Conservation (phyloP, 306 rosid species). For the Ceratonia siliqua region DNA sequence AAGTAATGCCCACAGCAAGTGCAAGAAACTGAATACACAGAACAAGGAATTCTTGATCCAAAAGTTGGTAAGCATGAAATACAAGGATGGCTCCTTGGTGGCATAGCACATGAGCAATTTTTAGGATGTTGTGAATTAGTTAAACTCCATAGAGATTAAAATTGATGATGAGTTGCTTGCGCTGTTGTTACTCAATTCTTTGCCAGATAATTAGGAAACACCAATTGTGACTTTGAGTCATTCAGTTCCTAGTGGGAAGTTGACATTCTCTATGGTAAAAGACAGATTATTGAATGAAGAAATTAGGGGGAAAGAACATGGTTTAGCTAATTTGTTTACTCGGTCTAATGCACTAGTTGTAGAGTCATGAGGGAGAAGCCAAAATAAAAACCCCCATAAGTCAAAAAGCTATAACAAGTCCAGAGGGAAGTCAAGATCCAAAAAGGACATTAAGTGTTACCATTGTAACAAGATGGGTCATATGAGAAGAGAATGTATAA, state of each 20-base stretch:
- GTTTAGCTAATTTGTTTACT: not conserved
- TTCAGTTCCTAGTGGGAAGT: not conserved
- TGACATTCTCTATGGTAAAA: not conserved
- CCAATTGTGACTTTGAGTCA: not conserved
- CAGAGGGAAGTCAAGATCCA: not conserved
- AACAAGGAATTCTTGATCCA: not conserved
- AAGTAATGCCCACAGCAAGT: not conserved
- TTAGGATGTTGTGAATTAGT: not conserved
- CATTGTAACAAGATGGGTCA: not conserved
- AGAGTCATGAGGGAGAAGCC: not conserved
- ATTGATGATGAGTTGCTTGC: too few relatives aligned
- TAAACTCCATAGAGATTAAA: not conserved
- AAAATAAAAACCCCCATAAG: not conserved
- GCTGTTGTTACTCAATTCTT: not conserved
- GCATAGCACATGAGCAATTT: not conserved
- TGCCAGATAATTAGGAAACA: not conserved
- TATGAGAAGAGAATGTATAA: not conserved
- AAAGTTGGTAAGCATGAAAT: not conserved
- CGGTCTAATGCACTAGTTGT: not conserved
- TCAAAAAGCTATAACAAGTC: not conserved
- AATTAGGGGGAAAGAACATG: too few relatives aligned
- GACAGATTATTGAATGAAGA: not conserved
- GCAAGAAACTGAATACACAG: not conserved
- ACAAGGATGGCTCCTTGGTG: not conserved
- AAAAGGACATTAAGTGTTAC: not conserved